phyloP scores from a whole-genome alignment of 2,329 filamentous ascomycete genomes.

The Cordyceps pruinosa region DNA sequence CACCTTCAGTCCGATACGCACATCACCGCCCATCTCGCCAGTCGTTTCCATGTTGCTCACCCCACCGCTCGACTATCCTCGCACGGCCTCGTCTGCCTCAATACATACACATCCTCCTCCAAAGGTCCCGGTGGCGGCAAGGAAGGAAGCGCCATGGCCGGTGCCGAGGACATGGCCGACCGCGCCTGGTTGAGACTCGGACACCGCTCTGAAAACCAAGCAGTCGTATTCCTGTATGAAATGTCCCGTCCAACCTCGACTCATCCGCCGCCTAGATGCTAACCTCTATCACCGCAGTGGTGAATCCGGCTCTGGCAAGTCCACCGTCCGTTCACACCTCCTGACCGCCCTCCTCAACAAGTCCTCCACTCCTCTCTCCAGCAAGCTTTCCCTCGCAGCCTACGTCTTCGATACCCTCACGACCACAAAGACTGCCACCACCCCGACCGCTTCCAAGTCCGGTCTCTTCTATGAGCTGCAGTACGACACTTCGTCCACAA shows the following conservation, averaged over 20 bases:
- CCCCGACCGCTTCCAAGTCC: conserved; percentile 89
- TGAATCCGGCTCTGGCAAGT: conserved; percentile 94
- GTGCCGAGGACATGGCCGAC: conserved; percentile 85
- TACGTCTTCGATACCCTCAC: conserved; percentile 96
- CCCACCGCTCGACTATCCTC: conserved; percentile 86
- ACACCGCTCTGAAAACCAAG: conserved; percentile 86
- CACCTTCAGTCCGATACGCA: conserved; percentile 75
- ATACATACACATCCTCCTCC: conserved; percentile 86
- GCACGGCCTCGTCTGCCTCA: conserved; percentile 84
- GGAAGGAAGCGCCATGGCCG: conserved; percentile 85
- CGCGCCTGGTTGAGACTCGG: conserved; percentile 81
- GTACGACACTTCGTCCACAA: conserved; percentile 82
- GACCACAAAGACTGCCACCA: conserved; percentile 94
- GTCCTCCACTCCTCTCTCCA: conserved; percentile 86
- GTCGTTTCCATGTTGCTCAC: conserved; percentile 83
- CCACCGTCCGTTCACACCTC: conserved; percentile 83
- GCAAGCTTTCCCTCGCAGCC: conserved; percentile 84
- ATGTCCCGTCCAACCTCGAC: background rate
- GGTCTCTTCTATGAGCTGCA: conserved; percentile 94
- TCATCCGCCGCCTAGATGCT: conserved; percentile 15
- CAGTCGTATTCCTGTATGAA: conserved; percentile 83
- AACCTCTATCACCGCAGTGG: conserved; percentile 50
- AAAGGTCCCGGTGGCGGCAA: conserved; percentile 86
- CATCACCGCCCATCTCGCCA: conserved; percentile 74
- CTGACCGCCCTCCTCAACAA: conserved; percentile 80